These are phyloP conservation scores for Penstemon newberryi DNA, from an alignment of 257 asterid species.

Conservation along the genomic window DNA sequence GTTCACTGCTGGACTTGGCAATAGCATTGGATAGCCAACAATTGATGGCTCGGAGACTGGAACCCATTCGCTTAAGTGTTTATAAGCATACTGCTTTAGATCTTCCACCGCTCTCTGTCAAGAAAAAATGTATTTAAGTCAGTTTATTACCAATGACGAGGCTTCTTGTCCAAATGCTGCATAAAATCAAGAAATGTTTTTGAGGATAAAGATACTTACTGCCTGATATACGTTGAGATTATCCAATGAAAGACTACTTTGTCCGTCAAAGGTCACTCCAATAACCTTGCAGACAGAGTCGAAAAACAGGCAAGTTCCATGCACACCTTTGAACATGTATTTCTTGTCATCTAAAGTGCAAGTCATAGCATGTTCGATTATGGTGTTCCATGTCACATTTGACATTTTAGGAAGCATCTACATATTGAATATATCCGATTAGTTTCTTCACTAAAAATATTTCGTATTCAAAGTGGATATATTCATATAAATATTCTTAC, in stretches of 20 bases:
- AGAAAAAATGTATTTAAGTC: conserved; percentile 21
- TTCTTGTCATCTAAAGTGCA: conserved; percentile 51
- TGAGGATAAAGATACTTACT: conserved; percentile 45
- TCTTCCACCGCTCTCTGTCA: conserved; percentile 58
- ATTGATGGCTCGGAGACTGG: conserved; percentile 41
- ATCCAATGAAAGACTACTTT: conserved; percentile 40
- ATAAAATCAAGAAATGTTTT: neutral
- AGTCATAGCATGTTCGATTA: conserved; percentile 53
- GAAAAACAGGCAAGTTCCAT: conserved; percentile 45
- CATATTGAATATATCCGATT: conserved; percentile 21
- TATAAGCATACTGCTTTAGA: conserved; percentile 50
- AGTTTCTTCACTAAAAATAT: neutral
- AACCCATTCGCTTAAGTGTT: conserved; percentile 43
- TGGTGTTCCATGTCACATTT: conserved; percentile 60
- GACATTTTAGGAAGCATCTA: conserved; percentile 64
- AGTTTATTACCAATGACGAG: conserved; percentile 17
- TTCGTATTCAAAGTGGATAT: neutral
- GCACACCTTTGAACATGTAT: conserved; percentile 39
- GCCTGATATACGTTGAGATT: conserved; percentile 43
- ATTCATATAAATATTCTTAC: conserved; percentile 49
- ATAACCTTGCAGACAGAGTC: conserved; percentile 56
- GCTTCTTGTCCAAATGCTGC: neutral
- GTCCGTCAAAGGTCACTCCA: conserved; percentile 62
- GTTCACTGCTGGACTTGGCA: conserved; percentile 38
- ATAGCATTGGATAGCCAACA: conserved; percentile 38